Evolutionary conservation across 257 asterid genomes (phyloP).

Genomic region (Petrea volubilis): DNA sequence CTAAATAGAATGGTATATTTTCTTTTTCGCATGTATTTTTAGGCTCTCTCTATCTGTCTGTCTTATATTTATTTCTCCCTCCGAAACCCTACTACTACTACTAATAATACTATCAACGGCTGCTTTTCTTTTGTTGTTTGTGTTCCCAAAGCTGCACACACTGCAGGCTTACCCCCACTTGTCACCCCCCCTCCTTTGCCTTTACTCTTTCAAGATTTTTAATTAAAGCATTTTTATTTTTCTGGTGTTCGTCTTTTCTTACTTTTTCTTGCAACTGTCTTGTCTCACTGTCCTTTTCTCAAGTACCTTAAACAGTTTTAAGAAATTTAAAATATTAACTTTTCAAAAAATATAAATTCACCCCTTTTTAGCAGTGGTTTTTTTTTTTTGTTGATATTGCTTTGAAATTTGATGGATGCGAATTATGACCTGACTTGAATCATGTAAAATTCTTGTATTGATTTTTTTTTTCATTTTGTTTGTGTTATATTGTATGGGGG

Average conservation of each 20-base stretch:
- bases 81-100: constrained; percentile 21
- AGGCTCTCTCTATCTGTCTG: neutral
- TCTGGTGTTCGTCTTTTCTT: neutral
- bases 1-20: constrained; percentile 3
- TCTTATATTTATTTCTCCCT: neutral
- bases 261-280: constrained; percentile 50
- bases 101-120: constrained; percentile 2
- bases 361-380: neutral
- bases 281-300: constrained; percentile 51
- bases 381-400: no score
- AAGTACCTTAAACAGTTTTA: constrained; percentile 26
- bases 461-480: no score
- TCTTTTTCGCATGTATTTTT: constrained; percentile 8
- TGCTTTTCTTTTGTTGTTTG: constrained; percentile 30
- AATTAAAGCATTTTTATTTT: neutral
- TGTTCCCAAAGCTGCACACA: constrained; percentile 49
- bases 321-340: neutral
- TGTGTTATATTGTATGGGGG: no score
- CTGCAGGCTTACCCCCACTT: constrained; percentile 32
- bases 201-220: neutral
- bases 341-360: no score
- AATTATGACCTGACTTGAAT: no score
- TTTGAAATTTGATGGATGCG: no score
- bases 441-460: no score
- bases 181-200: neutral